These are phyloP conservation scores for Cyclostephanos tholiformis DNA, from an alignment of 108 stramenopile species.

Conservation along the genomic window DNA sequence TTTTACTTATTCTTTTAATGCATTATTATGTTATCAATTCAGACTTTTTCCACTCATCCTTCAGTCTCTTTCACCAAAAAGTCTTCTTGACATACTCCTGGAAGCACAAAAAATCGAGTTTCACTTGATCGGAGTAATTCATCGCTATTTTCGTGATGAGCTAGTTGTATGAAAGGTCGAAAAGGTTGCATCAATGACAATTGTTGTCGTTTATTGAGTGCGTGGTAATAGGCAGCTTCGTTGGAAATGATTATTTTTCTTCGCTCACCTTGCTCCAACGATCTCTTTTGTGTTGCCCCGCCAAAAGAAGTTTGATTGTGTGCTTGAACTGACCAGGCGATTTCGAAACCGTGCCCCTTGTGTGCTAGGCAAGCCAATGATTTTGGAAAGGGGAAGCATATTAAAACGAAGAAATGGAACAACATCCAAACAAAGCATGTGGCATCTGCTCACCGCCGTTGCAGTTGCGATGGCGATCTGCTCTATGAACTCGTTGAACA, in stretches of 20 bases:
- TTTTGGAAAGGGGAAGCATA: neutral
- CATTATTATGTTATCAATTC: too few relatives aligned
- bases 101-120: conserved; percentile 68
- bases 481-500: conserved; percentile 56
- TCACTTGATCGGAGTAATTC: conserved; percentile 57
- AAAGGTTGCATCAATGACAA: neutral
- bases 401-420: neutral
- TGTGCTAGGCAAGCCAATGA: conserved; percentile 31
- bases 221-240: neutral
- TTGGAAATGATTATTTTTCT: neutral
- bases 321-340: conserved; percentile 70
- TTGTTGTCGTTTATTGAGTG: neutral
- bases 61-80: conserved; percentile 5
- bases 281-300: conserved; percentile 30
- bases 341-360: conserved; percentile 61
- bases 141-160: conserved; percentile 53
- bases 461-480: conserved; percentile 61
- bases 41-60: too few relatives aligned
- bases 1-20: too few relatives aligned
- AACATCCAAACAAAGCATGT: neutral
- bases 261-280: conserved; percentile 54
- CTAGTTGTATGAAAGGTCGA: conserved; percentile 8
- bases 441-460: conserved; percentile 36
- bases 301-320: conserved; percentile 53
- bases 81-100: conserved; percentile 43